A percentile compares a stretch with the other conserved stretches of the same genome.
Evolutionary conservation across 2,329 filamentous ascomycete genomes (phyloP).

Genomic region (Diplodia intermedia): DNA sequence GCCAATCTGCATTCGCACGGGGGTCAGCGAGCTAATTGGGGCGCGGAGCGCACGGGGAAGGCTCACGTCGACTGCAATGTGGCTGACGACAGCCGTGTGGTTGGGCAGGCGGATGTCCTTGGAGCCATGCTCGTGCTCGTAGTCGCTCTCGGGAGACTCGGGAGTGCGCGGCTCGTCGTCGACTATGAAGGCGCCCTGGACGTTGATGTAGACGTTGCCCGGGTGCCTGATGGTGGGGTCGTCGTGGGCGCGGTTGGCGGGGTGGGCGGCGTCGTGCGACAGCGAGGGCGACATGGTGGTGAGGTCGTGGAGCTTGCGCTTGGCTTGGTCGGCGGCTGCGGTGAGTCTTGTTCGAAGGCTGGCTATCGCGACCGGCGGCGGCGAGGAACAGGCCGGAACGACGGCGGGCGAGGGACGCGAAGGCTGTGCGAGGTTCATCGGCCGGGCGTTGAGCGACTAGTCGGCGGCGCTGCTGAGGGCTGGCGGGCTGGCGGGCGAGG

Average conservation of each 20-base stretch:
- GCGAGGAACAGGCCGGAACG: slow-evolving; percentile 26
- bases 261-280: slow-evolving; percentile 18
- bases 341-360: slow-evolving; percentile 22
- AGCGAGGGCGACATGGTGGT: slow-evolving; percentile 29
- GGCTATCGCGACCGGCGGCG: slow-evolving; percentile 11
- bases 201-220: slow-evolving; percentile 87
- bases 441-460: slow-evolving; percentile 18
- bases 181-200: slow-evolving; percentile 94
- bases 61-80: slow-evolving; percentile 93
- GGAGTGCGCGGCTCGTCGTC: slow-evolving; percentile 69
- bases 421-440: slow-evolving; percentile 18
- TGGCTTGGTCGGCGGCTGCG: slow-evolving; percentile 18
- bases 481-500: neutral
- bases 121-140: slow-evolving; percentile 71
- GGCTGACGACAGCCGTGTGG: slow-evolving; percentile 92
- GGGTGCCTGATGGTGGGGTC: slow-evolving; percentile 64
- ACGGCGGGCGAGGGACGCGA: slow-evolving; percentile 19
- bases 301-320: slow-evolving; percentile 5
- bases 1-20: slow-evolving; percentile 71
- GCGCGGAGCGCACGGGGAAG: neutral
- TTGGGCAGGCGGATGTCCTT: slow-evolving; percentile 96
- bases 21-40: neutral
- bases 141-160: slow-evolving; percentile 46
- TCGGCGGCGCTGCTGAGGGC: slow-evolving; percentile 4
- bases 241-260: slow-evolving; percentile 37